Evolutionary conservation across 2,329 filamentous ascomycete species (phyloP), one percentile per base, ranked within the genome.

Genomic region (Blumeria hordei): DNA sequence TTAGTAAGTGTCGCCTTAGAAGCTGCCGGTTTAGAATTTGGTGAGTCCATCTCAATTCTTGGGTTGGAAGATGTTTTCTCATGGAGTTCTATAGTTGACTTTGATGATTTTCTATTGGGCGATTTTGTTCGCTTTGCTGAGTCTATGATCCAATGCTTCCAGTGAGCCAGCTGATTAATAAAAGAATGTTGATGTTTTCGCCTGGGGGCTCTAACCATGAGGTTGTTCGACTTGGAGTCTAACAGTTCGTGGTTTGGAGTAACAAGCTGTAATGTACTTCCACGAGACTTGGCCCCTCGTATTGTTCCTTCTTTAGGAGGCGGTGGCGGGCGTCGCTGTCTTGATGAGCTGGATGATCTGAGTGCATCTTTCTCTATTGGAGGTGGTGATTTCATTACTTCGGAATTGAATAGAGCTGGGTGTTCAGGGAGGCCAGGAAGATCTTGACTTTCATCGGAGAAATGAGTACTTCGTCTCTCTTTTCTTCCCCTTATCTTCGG

Each of bases 201-300:
- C 54, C 71, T 68, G 45, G 72, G 70, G 56, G 60, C 57, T 51
- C 59, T 58, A 37, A 57, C 55, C 21, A 35, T 36, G n/a, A 45
- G 55, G 18, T 62, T 63, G 55, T 64, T 65, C n/a, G 59, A 55
- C 59, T 75, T 74, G n/a, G 70, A 67, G 50, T 72, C 70, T 14
- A 80, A 68, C 7, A 83, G 67, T 59, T 83, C 78, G 21, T 77
- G 75, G 60, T 82, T 81, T 41, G 72, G 75, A 12, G 78, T 80
- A 9, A 93, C 87, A 4, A 93, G 77, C 64, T 94, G 87, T 35
- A 95, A 74, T 59, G 87, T 92, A 60, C 88, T 94, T 45, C 85
- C 84, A 57, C 86, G 75, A 60, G 85, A 84, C 61, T 83, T 74
- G 57, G 84, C 79, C 59, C 79, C 80, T 60, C 79, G 72, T 55